Evolutionary conservation across 768 basidiomycete species (phyloP).

Genomic region (Sporobolomyces pararoseus): DNA sequence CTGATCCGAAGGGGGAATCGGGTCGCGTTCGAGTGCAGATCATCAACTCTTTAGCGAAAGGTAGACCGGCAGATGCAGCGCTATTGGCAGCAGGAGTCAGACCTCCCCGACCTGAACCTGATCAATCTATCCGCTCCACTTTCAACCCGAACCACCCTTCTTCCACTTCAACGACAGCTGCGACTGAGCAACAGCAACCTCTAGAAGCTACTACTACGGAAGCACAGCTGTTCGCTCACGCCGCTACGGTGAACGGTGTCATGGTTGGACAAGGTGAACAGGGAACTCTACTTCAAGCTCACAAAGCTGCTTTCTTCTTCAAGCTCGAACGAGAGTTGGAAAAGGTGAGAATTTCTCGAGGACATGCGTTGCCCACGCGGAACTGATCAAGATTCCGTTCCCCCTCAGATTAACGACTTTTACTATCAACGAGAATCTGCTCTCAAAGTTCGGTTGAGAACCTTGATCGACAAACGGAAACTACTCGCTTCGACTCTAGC

Average conservation of each 20-base stretch:
- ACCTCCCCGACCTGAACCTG: conserved; percentile 45
- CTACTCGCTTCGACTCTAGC: conserved; percentile 64
- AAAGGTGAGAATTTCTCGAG: conserved; percentile 61
- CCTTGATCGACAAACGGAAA: conserved; percentile 86
- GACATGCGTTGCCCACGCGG: too few relatives aligned
- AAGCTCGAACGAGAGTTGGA: conserved; percentile 95
- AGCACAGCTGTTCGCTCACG: conserved; percentile 39
- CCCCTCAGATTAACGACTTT: conserved; percentile 83
- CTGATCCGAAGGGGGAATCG: not conserved
- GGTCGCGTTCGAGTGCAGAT: conserved; percentile 57
- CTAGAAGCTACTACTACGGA: conserved; percentile 34
- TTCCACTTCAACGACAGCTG: conserved; percentile 20
- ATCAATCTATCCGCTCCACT: conserved; percentile 31
- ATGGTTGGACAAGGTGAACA: conserved; percentile 49
- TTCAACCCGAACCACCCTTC: conserved; percentile 40
- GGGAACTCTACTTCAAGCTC: conserved; percentile 82
- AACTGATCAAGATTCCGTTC: too few relatives aligned
- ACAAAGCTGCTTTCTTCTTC: conserved; percentile 98
- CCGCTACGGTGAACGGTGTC: conserved; percentile 30
- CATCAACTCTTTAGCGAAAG: conserved; percentile 86
- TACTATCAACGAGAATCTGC: conserved; percentile 97
- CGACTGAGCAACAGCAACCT: conserved; percentile 34
- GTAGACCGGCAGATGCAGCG: conserved; percentile 85
- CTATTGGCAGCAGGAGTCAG: conserved; percentile 69
- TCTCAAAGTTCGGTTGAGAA: conserved; percentile 83